Percentiles rank a stretch among this genome's conserved stretches.
Evolutionary conservation across 805 yeast species (phyloP).

Genomic region (Metschnikowia sp.): DNA sequence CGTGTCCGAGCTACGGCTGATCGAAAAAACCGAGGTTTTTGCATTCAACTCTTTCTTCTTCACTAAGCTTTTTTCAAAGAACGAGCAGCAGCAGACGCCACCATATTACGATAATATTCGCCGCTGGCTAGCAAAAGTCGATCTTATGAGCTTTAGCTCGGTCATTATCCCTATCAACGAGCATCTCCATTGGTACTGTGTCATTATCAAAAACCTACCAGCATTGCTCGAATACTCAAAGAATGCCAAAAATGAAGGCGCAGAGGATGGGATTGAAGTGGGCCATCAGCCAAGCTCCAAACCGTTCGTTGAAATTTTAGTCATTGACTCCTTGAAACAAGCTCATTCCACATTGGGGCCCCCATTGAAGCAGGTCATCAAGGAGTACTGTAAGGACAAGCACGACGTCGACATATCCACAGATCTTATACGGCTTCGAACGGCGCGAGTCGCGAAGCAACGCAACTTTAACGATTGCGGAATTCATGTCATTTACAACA

Average conservation of each 20-base stretch:
- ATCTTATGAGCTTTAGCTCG: conserved; percentile 52
- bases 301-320: conserved; percentile 40
- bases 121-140: conserved; percentile 75
- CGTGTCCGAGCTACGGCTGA: conserved; percentile 19
- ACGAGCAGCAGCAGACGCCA: conserved; percentile 18
- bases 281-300: neutral
- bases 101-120: conserved; percentile 60
- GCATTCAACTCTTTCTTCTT: conserved; percentile 84
- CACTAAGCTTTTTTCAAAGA: conserved; percentile 49
- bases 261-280: neutral
- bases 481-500: conserved; percentile 78
- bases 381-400: conserved; percentile 67
- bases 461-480: conserved; percentile 94
- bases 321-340: conserved; percentile 75
- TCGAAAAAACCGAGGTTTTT: conserved; percentile 40
- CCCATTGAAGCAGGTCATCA: conserved; percentile 58
- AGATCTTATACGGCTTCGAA: conserved; percentile 44
- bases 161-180: conserved; percentile 81
- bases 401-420: conserved; percentile 45
- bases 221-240: conserved; percentile 17
- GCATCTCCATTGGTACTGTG: conserved; percentile 83
- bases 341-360: conserved; percentile 48
- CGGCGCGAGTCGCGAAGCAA: conserved; percentile 73
- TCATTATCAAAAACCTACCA: conserved; percentile 60
- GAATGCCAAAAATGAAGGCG: neutral